These are phyloP conservation scores for Spergularia bocconei DNA, from an alignment of 148 eudicot genomes.

Conservation along the genomic window DNA sequence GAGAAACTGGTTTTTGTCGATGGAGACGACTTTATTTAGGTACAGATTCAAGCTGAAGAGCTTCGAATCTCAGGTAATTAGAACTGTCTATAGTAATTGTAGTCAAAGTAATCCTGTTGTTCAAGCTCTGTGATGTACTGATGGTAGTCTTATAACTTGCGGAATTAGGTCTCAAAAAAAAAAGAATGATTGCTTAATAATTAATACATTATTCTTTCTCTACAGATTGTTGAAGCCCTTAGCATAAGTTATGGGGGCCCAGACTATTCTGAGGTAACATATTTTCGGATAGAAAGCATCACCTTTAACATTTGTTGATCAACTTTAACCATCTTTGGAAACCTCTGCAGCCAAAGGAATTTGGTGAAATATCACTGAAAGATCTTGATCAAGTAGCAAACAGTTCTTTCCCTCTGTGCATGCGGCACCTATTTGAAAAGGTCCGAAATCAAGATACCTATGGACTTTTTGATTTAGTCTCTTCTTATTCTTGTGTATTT, in stretches of 20 bases:
- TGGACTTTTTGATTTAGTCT: not conserved
- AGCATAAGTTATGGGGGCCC: slow-evolving; percentile 84
- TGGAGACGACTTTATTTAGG: slow-evolving; percentile 80
- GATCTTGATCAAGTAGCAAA: slow-evolving; percentile 82
- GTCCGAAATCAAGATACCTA: slow-evolving; percentile 31
- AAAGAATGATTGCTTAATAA: too few relatives aligned
- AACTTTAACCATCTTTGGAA: slow-evolving; percentile 1
- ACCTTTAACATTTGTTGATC: not conserved
- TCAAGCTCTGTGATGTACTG: not conserved
- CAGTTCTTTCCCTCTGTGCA: slow-evolving; percentile 89
- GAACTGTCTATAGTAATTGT: not conserved
- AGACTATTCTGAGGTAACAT: slow-evolving; percentile 77
- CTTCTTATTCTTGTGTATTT: not conserved
- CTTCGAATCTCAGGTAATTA: slow-evolving; percentile 57
- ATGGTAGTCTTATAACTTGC: slow-evolving; percentile 27
- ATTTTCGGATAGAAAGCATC: not conserved
- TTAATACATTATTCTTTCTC: slow-evolving; percentile 14
- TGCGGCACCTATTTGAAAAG: slow-evolving; percentile 91
- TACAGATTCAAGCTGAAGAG: slow-evolving; percentile 55
- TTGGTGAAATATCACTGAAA: slow-evolving; percentile 66
- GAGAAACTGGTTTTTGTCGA: slow-evolving; percentile 88
- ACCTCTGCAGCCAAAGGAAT: slow-evolving; percentile 66
- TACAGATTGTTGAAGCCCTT: slow-evolving; percentile 84
- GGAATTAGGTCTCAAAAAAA: slow-evolving; percentile 69
- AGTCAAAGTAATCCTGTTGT: not conserved